Evolutionary conservation across 208 protist genomes (phyloP).

Genomic region (Acanthamoeba royreba): DNA sequence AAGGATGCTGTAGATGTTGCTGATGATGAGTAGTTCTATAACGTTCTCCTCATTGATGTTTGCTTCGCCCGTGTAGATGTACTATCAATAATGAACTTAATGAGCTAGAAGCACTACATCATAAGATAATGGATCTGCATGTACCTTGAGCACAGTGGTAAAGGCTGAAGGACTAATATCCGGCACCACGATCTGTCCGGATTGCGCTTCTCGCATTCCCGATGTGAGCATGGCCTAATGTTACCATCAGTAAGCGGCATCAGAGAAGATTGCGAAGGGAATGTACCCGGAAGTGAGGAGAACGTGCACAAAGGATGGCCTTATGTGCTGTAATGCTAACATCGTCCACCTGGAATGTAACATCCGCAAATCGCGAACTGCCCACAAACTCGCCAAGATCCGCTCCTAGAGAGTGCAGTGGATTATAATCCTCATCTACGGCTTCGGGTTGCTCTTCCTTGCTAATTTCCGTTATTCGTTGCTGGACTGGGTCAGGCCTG

Average conservation of each 20-base stretch:
- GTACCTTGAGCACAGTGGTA: neutral
- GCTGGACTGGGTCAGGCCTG: neutral
- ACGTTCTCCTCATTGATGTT: slow-evolving; percentile 34
- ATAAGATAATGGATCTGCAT: neutral
- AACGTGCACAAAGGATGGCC: slow-evolving; percentile 16
- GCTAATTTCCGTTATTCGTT: no score
- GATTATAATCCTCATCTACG: no score
- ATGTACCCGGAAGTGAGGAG: slow-evolving; percentile 1
- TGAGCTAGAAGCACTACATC: neutral
- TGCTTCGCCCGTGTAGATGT: slow-evolving; percentile 11
- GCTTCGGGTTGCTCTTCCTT: neutral
- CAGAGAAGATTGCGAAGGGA: neutral
- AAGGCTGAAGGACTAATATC: neutral
- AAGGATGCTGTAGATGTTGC: slow-evolving; percentile 23
- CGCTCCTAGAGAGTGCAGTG: neutral
- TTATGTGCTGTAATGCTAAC: neutral
- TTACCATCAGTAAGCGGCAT: neutral
- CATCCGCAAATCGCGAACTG: neutral
- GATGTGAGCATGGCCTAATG: slow-evolving; percentile 19
- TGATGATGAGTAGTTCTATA: neutral
- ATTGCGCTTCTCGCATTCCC: neutral
- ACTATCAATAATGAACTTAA: neutral
- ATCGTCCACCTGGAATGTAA: neutral
- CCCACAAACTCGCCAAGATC: neutral
- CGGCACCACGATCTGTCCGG: neutral